Evolutionary conservation across 139 green algal genomes (phyloP).

Genomic region (Micromonas commoda): DNA sequence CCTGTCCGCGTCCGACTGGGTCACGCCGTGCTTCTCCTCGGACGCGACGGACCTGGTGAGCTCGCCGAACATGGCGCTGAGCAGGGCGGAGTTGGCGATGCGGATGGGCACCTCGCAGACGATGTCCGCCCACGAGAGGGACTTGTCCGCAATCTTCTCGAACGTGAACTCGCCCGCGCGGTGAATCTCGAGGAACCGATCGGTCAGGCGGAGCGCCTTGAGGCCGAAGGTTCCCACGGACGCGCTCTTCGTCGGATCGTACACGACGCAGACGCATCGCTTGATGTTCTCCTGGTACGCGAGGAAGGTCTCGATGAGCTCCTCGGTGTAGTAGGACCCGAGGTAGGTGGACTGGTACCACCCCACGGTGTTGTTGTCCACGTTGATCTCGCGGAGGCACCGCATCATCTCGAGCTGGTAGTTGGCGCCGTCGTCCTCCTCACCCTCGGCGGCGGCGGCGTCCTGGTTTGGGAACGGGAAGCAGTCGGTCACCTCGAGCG

Average conservation of each 20-base stretch:
- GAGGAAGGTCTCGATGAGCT: slow-evolving; percentile 97
- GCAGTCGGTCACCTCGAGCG: slow-evolving; percentile 94
- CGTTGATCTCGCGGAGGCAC: slow-evolving; percentile 93
- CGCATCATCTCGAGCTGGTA: slow-evolving; percentile 99
- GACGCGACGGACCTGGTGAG: slow-evolving; percentile 42
- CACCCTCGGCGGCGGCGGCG: slow-evolving; percentile 32
- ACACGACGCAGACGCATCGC: slow-evolving; percentile 91
- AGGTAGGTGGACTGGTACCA: slow-evolving; percentile 87
- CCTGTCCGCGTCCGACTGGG: slow-evolving; percentile 59
- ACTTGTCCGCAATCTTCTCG: slow-evolving; percentile 41
- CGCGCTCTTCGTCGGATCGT: slow-evolving; percentile 63
- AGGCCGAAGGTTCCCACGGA: slow-evolving; percentile 48
- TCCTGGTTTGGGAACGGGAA: slow-evolving; percentile 80
- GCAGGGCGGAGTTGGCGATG: slow-evolving; percentile 73
- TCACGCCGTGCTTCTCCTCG: neutral
- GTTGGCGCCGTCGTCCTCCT: slow-evolving; percentile 56
- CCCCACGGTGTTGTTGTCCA: slow-evolving; percentile 99
- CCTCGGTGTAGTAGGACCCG: slow-evolving; percentile 79
- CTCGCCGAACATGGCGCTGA: slow-evolving; percentile 68
- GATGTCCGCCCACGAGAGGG: slow-evolving; percentile 77
- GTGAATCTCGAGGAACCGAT: slow-evolving; percentile 85
- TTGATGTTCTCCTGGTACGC: slow-evolving; percentile 95
- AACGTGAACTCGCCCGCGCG: slow-evolving; percentile 42
- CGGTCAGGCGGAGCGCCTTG: slow-evolving; percentile 78
- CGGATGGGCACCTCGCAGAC: slow-evolving; percentile 92